Evolutionary conservation across 345 rosid species (phyloP), one percentile per base, ranked within the genome.

Genomic region (Linum tenue): DNA sequence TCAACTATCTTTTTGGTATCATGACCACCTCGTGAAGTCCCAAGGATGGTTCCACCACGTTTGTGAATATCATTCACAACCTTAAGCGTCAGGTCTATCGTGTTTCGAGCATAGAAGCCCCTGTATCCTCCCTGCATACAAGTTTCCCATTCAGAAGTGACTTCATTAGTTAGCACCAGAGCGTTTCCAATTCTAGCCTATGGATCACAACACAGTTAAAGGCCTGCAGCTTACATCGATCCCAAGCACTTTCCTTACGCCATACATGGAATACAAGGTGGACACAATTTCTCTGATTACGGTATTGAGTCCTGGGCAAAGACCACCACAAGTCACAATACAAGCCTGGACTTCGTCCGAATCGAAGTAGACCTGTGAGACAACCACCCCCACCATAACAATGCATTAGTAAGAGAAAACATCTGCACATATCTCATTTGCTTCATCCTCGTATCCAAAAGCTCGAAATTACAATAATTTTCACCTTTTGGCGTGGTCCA

Each of bases 401-500:
- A 44, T 6, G 51, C 1, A 41, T 41, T 41, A 8, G 9, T 4
- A 8, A 41, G 51, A 8, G 12, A n/a, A 7, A 44, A 2, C 11
- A 7, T 0, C 11, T 3, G 3, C 51, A 44, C 38, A 9, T 31
- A 35, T 59, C 10, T 37, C 60, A 15, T 35, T 57, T 57, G 60
- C 39, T 22, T 39, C 39, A 16, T 35, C 37, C 35, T 59, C 39
- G 35, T 59, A 37, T 22, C 31, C 4, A 59, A 8, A 7, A 59
- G 2, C 62, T 39, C 9, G 36, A 4, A 3, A 35, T 22, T 4
- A 35, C 3, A 22, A 35, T 11, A 8, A 10, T 48, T 48, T 48
- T 48, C 62, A 90, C 95, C 86, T 82, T 88, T 66, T 91, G 91
- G 3, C 97, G 95, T 7, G 97, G 92, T 69, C 97, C 96, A 63